A percentile compares a stretch with the other conserved stretches of the same genome.
These are phyloP conservation scores for Sporothrix sp. DNA, from an alignment of 2,329 filamentous ascomycete species.

Conservation along the genomic window DNA sequence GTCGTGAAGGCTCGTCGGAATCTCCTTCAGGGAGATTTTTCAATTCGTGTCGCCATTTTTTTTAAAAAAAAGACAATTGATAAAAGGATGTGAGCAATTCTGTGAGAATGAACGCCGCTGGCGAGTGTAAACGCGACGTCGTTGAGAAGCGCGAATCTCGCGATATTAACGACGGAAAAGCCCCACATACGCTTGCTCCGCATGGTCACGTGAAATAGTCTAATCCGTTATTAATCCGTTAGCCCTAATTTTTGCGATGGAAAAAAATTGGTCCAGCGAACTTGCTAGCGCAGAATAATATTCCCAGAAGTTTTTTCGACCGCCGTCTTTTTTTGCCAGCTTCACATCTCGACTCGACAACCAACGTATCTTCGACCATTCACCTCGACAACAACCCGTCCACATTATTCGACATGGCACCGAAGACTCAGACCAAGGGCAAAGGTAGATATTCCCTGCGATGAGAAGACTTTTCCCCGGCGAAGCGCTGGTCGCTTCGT, in stretches of 20 bases:
- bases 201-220: neutral
- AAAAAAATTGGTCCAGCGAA: neutral
- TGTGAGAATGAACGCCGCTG: no score
- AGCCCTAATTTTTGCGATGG: slow-evolving; percentile 5
- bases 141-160: no score
- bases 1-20: neutral
- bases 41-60: no score
- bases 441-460: slow-evolving; percentile 28
- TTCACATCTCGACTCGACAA: slow-evolving; percentile 1
- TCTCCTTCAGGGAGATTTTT: no score
- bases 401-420: slow-evolving; percentile 28
- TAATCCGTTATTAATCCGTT: no score
- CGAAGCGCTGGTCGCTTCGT: neutral
- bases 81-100: no score
- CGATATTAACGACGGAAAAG: no score
- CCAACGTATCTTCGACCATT: slow-evolving; percentile 9
- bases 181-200: no score
- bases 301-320: slow-evolving; percentile 6
- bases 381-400: slow-evolving; percentile 13
- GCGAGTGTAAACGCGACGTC: no score
- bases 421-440: slow-evolving; percentile 27
- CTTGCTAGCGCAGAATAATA: neutral
- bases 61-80: no score
- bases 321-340: neutral
- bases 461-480: slow-evolving; percentile 2